phyloP scores from a whole-genome alignment of 345 rosid species.

The Salix purpurea region DNA sequence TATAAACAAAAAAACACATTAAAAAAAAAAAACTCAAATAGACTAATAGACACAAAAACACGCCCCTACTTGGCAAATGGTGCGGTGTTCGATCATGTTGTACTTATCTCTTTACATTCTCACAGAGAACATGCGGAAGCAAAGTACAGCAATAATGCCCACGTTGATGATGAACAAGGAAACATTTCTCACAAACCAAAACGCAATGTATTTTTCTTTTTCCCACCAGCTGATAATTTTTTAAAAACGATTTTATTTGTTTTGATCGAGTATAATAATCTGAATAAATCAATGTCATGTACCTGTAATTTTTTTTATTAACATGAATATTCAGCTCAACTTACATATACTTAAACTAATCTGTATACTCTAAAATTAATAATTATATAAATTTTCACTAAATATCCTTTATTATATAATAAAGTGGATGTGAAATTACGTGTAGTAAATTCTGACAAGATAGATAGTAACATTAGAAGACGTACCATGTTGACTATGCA shows the following conservation, averaged over 20 bases:
- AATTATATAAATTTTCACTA: too few relatives aligned
- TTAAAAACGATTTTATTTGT: too few relatives aligned
- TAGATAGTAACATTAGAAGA: not conserved
- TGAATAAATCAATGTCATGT: not conserved
- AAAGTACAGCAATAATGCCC: not conserved
- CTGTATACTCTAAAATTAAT: too few relatives aligned
- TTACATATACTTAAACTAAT: accelerated
- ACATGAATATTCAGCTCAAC: too few relatives aligned
- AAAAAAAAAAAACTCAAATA: too few relatives aligned
- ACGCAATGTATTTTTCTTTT: too few relatives aligned
- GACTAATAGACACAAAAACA: too few relatives aligned
- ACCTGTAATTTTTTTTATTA: too few relatives aligned
- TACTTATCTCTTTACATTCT: not conserved
- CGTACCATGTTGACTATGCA: not conserved
- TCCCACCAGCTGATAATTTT: not conserved
- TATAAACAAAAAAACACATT: too few relatives aligned
- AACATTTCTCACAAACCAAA: not conserved
- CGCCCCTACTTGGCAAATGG: too few relatives aligned
- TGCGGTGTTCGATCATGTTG: not conserved
- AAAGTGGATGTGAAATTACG: too few relatives aligned
- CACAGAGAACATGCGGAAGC: not conserved
- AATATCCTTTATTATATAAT: too few relatives aligned
- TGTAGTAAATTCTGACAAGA: not conserved
- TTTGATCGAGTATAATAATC: accelerated
- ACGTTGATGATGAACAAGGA: not conserved